Conservation (phyloP, 1,284 basidiomycete genomes). For the Cryptococcus sp. region DNA sequence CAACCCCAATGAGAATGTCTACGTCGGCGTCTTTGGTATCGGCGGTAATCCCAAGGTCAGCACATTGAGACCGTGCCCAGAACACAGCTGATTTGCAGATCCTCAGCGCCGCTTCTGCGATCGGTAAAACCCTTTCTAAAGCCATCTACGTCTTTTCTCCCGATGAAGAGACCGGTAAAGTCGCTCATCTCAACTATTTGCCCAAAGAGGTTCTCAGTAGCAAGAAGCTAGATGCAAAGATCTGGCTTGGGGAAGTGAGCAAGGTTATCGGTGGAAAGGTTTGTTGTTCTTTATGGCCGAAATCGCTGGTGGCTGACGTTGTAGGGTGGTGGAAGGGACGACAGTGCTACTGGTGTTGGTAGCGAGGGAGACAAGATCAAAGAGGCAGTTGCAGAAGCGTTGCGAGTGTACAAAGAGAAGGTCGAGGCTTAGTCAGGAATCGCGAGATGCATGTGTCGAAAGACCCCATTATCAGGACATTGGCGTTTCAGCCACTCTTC, state of each 20-base stretch:
- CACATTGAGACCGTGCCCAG: background rate
- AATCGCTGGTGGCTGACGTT: slow-evolving; percentile 1
- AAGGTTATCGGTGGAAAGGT: slow-evolving; percentile 85
- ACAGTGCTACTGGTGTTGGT: slow-evolving; percentile 81
- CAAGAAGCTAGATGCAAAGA: slow-evolving; percentile 68
- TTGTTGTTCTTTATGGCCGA: slow-evolving; percentile 7
- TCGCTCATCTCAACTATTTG: slow-evolving; percentile 84
- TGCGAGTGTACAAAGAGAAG: slow-evolving; percentile 37
- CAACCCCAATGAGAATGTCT: slow-evolving; percentile 64
- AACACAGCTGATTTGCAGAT: slow-evolving; percentile 4
- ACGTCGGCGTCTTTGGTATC: slow-evolving; percentile 62
- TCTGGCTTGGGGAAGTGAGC: slow-evolving; percentile 73
- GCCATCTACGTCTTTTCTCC: slow-evolving; percentile 83
- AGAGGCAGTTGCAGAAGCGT: slow-evolving; percentile 63
- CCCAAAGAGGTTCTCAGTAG: slow-evolving; percentile 57
- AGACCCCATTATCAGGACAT: too few relatives aligned
- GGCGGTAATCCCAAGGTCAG: slow-evolving; percentile 74
- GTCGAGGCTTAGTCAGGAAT: slow-evolving; percentile 20
- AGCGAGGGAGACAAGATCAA: slow-evolving; percentile 60
- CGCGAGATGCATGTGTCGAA: too few relatives aligned
- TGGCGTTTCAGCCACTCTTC: too few relatives aligned
- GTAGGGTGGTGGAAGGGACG: slow-evolving; percentile 88
- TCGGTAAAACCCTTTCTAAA: slow-evolving; percentile 69
- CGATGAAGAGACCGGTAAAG: slow-evolving; percentile 65
- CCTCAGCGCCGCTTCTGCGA: slow-evolving; percentile 61